Evolutionary conservation across 768 basidiomycete species (phyloP), one percentile per base, ranked within the genome.

Genomic region (Clitopilus passeckerianus): DNA sequence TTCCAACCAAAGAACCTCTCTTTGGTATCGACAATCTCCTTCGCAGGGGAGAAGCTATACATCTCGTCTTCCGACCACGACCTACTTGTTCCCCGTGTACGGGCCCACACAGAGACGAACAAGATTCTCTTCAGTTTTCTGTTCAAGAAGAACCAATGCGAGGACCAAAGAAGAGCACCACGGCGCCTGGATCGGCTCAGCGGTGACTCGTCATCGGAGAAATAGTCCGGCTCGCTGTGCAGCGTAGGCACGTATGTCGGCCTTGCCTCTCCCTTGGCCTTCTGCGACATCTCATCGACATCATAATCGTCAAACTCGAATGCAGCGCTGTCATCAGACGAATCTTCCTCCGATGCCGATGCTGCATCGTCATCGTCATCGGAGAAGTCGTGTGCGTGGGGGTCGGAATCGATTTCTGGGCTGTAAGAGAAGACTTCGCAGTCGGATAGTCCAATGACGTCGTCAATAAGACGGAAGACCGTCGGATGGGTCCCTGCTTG

Each of bases 91-190:
- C 83, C 82, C 66, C 81, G 82, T 33, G 88, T 87, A 46, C 89
- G 84, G 6, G 95, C 93, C 93, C 94, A 97, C 20, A 93, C 86
- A 1, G 93, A 90, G 60, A 97, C 83, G 75, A 96, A 98, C 58
- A 98, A 74, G 66, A 98, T 85, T 20, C 95, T 86, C 77, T 95
- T 97, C 74, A 87, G 76, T 77, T 93, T 95, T 67, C 89, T 84
- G 79, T 95, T 96, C 67, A 93, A 78, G 77, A 98, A 96, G 80
- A 98, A 98, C 89, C 93, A 96, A 71, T 96, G 93, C 10, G 92
- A 93, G 34, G 92, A 95, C 95, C 95, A 98, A 6, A 98, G 80
- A 59, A 98, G 75, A 4, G 93, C 89, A 16, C 93, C 92, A 18
- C 85, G 81, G 62, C 86, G 83, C 67, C 81, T 84, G 57, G 82